Percentiles rank a stretch among this genome's conserved stretches.
Evolutionary conservation across 2,329 filamentous ascomycete genomes (phyloP).

Genomic region (Nigrospora osmanthi): DNA sequence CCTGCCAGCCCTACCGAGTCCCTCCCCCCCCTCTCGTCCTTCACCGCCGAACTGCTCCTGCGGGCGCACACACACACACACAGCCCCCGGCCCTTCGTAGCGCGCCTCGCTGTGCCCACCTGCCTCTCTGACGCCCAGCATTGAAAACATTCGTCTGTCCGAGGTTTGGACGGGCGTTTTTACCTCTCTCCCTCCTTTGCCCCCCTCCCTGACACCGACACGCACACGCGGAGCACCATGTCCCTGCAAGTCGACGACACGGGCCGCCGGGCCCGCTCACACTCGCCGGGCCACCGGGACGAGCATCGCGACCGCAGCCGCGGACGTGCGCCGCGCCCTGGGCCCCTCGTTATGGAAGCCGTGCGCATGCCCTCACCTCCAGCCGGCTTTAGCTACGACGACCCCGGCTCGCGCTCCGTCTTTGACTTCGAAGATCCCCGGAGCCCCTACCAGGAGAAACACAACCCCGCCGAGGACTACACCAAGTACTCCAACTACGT

Average conservation of each 20-base stretch:
- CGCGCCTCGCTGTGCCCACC: no score
- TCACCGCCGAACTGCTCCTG: no score
- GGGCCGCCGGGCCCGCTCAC: constrained; percentile 36
- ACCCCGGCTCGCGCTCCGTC: constrained; percentile 20
- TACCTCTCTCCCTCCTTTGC: no score
- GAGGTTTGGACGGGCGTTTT: no score
- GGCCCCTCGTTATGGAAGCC: constrained; percentile 28
- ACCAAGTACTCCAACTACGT: constrained; percentile 5
- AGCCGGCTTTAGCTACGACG: constrained; percentile 31
- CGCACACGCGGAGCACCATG: constrained; percentile 24
- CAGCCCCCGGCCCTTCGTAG: no score
- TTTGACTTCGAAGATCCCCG: constrained; percentile 25
- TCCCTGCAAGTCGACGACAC: constrained; percentile 41
- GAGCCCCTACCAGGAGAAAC: constrained; percentile 23
- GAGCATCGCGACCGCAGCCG: constrained; percentile 27
- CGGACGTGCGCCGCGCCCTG: constrained; percentile 18
- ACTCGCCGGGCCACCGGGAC: constrained; percentile 33
- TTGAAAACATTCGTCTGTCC: no score
- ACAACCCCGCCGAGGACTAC: constrained; percentile 17
- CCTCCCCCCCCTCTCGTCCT: no score
- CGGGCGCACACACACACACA: no score
- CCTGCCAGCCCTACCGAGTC: no score
- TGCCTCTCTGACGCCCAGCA: no score
- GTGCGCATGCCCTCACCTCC: constrained; percentile 32
- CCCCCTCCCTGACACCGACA: no score